Conservation (phyloP, 257 asterid species). For the Gentiana dahurica region DNA sequence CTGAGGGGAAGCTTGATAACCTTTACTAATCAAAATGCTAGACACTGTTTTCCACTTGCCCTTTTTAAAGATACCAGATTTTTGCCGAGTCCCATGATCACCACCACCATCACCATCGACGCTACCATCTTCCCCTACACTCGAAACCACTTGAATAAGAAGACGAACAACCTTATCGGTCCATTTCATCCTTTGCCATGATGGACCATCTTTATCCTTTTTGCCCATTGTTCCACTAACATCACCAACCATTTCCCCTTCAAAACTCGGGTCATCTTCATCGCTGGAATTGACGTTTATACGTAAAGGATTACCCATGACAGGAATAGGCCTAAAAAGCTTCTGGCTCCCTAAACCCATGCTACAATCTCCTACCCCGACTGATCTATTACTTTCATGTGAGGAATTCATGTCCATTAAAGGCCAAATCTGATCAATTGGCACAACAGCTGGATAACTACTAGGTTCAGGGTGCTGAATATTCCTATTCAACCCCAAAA, state of each 20-base stretch:
- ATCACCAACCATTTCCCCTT: constrained; percentile 18
- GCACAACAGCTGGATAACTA: constrained; percentile 9
- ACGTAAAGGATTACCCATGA: constrained; percentile 3
- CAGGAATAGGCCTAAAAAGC: constrained; percentile 5
- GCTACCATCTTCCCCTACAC: constrained; percentile 39
- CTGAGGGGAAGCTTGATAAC: constrained; percentile 49
- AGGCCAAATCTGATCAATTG: constrained; percentile 6
- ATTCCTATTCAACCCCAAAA: constrained; percentile 13
- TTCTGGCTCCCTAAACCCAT: constrained; percentile 17
- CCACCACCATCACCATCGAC: constrained; percentile 24
- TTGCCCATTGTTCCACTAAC: constrained; percentile 19
- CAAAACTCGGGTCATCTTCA: constrained; percentile 27
- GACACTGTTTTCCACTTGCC: constrained; percentile 61
- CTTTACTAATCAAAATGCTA: constrained; percentile 39
- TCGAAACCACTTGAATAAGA: constrained; percentile 43
- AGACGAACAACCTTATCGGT: constrained; percentile 39
- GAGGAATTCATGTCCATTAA: constrained; percentile 9
- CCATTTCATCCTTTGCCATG: constrained; percentile 63
- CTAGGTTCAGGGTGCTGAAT: constrained; percentile 14
- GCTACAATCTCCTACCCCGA: constrained; percentile 10
- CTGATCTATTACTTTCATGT: constrained; percentile 10
- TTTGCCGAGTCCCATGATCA: constrained; percentile 25
- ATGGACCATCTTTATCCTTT: constrained; percentile 27
- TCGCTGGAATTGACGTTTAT: constrained; percentile 17
- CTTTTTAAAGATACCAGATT: constrained; percentile 29